These are phyloP conservation scores for Canariomyces notabilis DNA, from an alignment of 2,329 filamentous ascomycete species.

Conservation along the genomic window DNA sequence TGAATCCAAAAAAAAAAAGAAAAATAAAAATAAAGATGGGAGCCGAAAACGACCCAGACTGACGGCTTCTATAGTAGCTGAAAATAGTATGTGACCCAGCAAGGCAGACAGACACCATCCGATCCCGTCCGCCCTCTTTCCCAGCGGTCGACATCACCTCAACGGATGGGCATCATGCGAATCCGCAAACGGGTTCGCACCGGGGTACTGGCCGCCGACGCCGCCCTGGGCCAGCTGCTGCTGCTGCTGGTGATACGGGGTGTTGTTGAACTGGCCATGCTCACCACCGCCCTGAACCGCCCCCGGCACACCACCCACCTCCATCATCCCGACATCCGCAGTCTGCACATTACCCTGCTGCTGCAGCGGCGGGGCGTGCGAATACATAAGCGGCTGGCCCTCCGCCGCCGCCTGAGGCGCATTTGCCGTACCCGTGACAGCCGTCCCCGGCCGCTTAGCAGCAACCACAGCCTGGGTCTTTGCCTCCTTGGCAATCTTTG, in stretches of 20 bases:
- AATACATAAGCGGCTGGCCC: constrained; percentile 27
- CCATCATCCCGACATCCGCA: not conserved
- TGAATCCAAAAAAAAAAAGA: not conserved
- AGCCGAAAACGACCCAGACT: too few species aligned
- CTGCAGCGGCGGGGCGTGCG: too few species aligned
- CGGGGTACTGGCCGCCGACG: not conserved
- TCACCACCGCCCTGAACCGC: not conserved
- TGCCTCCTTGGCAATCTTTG: constrained; percentile 43
- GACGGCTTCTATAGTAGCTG: too few species aligned
- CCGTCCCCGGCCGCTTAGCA: constrained; percentile 34
- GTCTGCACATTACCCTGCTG: not conserved
- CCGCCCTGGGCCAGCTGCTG: constrained; percentile 6
- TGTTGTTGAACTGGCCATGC: constrained; percentile 2
- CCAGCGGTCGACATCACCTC: constrained; percentile 16
- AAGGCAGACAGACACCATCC: not conserved
- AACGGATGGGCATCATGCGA: constrained; percentile 12
- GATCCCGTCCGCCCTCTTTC: not conserved
- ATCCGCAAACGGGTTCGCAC: constrained; percentile 19
- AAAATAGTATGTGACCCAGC: not conserved
- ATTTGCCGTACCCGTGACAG: constrained; percentile 21
- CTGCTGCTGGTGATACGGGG: not conserved
- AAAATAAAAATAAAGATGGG: too few species aligned
- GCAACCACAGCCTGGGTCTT: constrained; percentile 21
- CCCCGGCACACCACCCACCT: not conserved
- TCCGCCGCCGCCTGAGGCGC: constrained; percentile 9